These are phyloP conservation scores for Tephrocybe sp. DNA, from an alignment of 768 basidiomycete genomes.

Conservation along the genomic window DNA sequence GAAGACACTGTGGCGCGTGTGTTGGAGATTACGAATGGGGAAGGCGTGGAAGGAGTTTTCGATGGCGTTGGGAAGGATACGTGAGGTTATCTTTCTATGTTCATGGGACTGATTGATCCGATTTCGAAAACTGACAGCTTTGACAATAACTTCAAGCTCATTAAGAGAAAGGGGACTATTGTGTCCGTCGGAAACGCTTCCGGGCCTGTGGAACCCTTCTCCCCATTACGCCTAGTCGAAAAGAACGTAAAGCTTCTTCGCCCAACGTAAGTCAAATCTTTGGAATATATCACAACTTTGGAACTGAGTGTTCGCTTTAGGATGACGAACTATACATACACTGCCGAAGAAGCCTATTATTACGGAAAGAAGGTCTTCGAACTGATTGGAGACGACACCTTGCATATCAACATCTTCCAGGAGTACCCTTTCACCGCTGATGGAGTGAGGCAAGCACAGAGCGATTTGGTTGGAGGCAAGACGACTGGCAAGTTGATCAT, in stretches of 20 bases:
- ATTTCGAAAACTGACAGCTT: slow-evolving; percentile 41
- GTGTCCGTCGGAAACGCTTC: slow-evolving; percentile 93
- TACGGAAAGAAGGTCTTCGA: slow-evolving; percentile 70
- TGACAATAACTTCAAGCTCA: slow-evolving; percentile 77
- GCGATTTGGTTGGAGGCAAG: slow-evolving; percentile 72
- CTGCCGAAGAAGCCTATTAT: slow-evolving; percentile 66
- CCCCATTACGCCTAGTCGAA: slow-evolving; percentile 66
- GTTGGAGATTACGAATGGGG: slow-evolving; percentile 71
- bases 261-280: slow-evolving; percentile 58
- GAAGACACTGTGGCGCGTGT: slow-evolving; percentile 77
- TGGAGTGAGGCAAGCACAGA: slow-evolving; percentile 75
- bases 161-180: slow-evolving; percentile 85
- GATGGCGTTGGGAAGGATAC: slow-evolving; percentile 99
- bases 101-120: too few relatives aligned
- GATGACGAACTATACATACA: slow-evolving; percentile 69
- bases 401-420: slow-evolving; percentile 70
- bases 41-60: slow-evolving; percentile 84
- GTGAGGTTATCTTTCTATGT: slow-evolving; percentile 52
- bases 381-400: slow-evolving; percentile 52
- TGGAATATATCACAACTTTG: neutral
- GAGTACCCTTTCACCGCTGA: slow-evolving; percentile 86
- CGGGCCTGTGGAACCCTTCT: slow-evolving; percentile 75
- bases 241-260: slow-evolving; percentile 83
- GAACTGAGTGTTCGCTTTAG: slow-evolving; percentile 33
- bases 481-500: slow-evolving; percentile 87